Evolutionary conservation across 257 asterid species (phyloP), one percentile per base, ranked within the genome.

Genomic region (Eucommia ulmoides): DNA sequence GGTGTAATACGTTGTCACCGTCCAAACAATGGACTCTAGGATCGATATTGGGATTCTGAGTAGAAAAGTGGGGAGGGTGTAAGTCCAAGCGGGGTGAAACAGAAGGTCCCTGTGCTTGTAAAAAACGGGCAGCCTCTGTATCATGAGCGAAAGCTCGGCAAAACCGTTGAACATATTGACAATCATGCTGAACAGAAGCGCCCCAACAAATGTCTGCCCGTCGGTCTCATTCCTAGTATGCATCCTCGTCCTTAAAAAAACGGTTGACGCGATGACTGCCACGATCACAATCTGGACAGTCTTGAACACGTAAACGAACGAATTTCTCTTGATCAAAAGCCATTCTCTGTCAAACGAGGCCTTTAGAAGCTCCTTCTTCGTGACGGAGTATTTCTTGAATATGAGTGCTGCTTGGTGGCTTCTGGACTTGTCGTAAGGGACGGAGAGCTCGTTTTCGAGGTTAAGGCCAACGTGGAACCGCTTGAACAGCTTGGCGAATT

Each of bases 51-150:
- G 94, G 23, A 80, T 52, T 52, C 70, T 55, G 8, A 77, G 77
- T 42, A 83, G 79, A 62, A 80, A 75, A 15, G 73, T 68, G 0
- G 91, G 87, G 9, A 83, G 41, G 1, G 88, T 77, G 56, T 70
- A 83, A 53, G 79, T 64, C 94, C 91, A 83, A 41, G 94, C 68
- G 7, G 91, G 94, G 54, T 83, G 81, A 51, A 83, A 75, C 8
- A 77, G 76, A 18, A 74, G 76, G 67, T 83, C 84, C 58, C 84
- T 66, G 0, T 77, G 94, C 69, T 83, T 83, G 60, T 77, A 83
- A 35, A 83, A 77, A 2, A 77, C 84, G 1, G 91, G 94, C 62
- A 83, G 83, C 55, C 94, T 75, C 46, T 77, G 65, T n/a, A 83
- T 67, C 26, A 74, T 73, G 48, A 80, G 70, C 3, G 84, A 49